These are phyloP conservation scores for Lathyrus tuberosus DNA, from an alignment of 306 rosid species.

Conservation along the genomic window DNA sequence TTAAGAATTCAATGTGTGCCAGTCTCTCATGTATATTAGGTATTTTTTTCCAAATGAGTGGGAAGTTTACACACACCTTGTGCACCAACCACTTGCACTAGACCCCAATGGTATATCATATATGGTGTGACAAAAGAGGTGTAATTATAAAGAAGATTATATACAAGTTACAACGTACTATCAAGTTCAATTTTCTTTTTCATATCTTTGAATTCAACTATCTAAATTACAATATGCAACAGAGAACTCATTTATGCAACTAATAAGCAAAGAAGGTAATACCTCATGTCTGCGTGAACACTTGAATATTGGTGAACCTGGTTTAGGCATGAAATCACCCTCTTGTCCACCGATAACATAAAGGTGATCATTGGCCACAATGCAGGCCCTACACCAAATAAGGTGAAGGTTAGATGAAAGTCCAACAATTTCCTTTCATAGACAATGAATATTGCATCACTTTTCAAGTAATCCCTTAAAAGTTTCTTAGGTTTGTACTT, in stretches of 20 bases:
- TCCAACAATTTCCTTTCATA: slow-evolving; percentile 14
- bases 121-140: slow-evolving; percentile 10
- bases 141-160: slow-evolving; percentile 1
- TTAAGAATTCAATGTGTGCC: slow-evolving; percentile 3
- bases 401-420: slow-evolving; percentile 20
- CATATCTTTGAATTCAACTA: not conserved
- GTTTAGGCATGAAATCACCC: slow-evolving; percentile 97
- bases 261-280: slow-evolving; percentile 13
- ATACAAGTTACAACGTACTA: not conserved
- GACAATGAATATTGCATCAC: slow-evolving; percentile 11
- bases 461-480: slow-evolving; percentile 24
- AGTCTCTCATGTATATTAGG: too few species aligned
- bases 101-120: not conserved
- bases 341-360: slow-evolving; percentile 91
- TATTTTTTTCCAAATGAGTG: too few species aligned
- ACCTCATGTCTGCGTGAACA: slow-evolving; percentile 95
- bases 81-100: too few species aligned
- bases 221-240: not conserved
- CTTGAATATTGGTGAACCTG: slow-evolving; percentile 91
- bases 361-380: slow-evolving; percentile 61
- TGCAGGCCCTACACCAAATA: slow-evolving; percentile 69
- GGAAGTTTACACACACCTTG: too few species aligned
- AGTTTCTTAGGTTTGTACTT: slow-evolving; percentile 9
- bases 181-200: not conserved
- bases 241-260: slow-evolving; percentile 8